Evolutionary conservation across 495 filamentous ascomycete genomes (phyloP), one percentile per base, ranked within the genome.

Genomic region (Annulohypoxylon bovei): DNA sequence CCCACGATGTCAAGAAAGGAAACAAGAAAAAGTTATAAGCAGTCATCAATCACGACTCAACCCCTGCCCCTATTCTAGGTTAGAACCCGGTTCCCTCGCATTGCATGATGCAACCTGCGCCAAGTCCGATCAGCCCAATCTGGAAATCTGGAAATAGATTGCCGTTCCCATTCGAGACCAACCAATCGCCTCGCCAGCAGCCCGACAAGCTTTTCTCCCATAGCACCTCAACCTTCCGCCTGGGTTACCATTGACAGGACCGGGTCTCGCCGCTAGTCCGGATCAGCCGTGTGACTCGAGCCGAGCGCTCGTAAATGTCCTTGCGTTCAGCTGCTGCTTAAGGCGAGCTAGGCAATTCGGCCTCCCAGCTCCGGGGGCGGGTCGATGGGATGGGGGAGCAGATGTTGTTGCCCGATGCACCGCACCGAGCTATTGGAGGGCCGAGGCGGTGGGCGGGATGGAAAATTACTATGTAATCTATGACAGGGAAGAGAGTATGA

Each of bases 281-380:
- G 2, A 6, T 25, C n/a, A 65, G 12, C 62, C 37, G 27, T 9
- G 11, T 6, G 20, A 47, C 37, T 55, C 18, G 8, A 54, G 14
- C 11, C 44, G 46, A 42, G 16, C 25, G 20, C 6, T 20, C 25
- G 27, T 27, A 46, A 49, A 27, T 37, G 42, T n/a, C 20, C 27
- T 33, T 3, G 54, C 18, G 8, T 16, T 46, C 54, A 55, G 47
- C 60, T 49, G 46, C 39, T 49, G 16, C 37, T 61, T 37, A 30
- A 47, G 55, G 61, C 61, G 22, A 42, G 54, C 67, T 70, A 70
- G 67, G 67, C 27, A 70, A 65, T 32, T 56, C 67, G 67, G 67
- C 37, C 67, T 60, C 30, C 27, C 30, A 64, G 32, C 54, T 65
- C 67, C 67, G 55, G 32, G 46, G 22, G 28, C 27, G 54, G 6